phyloP scores from a whole-genome alignment of 2,329 filamentous ascomycete genomes.

The Shiraia sp. region DNA sequence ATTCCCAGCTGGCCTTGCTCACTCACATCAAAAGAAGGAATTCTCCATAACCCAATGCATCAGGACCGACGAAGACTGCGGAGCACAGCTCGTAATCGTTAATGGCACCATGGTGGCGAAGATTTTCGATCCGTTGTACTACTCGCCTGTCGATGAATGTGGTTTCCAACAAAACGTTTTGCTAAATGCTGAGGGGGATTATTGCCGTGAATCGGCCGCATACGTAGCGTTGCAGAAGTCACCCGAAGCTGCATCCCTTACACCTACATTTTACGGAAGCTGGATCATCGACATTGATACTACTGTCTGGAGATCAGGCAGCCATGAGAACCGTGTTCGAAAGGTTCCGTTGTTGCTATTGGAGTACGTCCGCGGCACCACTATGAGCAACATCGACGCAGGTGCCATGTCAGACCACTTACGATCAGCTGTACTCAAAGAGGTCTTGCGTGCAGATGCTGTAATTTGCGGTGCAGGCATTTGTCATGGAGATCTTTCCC shows the following conservation, averaged over 20 bases:
- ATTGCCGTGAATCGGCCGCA: conserved; percentile 4
- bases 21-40: not conserved
- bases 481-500: conserved; percentile 5
- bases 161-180: conserved; percentile 4
- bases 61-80: conserved; percentile 1
- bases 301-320: not conserved
- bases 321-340: not conserved
- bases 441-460: conserved; percentile 4
- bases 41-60: conserved; percentile 3
- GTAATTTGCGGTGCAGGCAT: conserved; percentile 5
- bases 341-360: conserved; percentile 8
- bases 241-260: not conserved
- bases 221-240: not conserved
- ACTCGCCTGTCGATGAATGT: not conserved
- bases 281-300: conserved; percentile 5
- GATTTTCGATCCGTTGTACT: conserved; percentile 12
- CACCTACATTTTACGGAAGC: conserved; percentile 2
- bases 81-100: conserved; percentile 5
- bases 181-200: conserved; percentile 4
- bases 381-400: not conserved
- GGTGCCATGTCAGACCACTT: not conserved
- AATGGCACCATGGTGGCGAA: conserved; percentile 5
- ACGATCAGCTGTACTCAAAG: not conserved
- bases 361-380: not conserved
- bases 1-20: not conserved